Evolutionary conservation across 768 basidiomycete species (phyloP).

Genomic region (Termitomyces sp.): DNA sequence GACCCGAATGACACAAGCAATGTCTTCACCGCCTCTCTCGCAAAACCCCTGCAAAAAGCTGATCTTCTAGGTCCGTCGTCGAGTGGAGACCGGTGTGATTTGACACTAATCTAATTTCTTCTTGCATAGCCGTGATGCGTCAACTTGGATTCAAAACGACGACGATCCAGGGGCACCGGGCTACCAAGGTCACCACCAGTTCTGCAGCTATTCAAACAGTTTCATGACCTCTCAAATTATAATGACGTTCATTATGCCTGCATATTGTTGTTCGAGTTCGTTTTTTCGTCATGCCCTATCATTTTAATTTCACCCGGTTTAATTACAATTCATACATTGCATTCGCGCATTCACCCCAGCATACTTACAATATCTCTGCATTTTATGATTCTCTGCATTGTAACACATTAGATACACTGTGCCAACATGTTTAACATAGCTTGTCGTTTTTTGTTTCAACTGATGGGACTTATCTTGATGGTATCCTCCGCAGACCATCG

Average conservation of each 20-base stretch:
- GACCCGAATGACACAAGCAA: slow-evolving; percentile 62
- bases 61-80: slow-evolving; percentile 55
- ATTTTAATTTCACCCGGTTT: slow-evolving; percentile 25
- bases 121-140: slow-evolving; percentile 59
- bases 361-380: slow-evolving; percentile 27
- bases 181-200: slow-evolving; percentile 42
- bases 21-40: slow-evolving; percentile 74
- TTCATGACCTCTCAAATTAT: slow-evolving; percentile 27
- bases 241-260: slow-evolving; percentile 20
- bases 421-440: slow-evolving; percentile 17
- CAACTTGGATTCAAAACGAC: slow-evolving; percentile 90
- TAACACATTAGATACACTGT: slow-evolving; percentile 40
- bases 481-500: too few relatives aligned
- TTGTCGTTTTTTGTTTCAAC: not conserved
- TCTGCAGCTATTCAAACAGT: slow-evolving; percentile 24
- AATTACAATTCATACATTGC: slow-evolving; percentile 28
- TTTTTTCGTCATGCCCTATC: slow-evolving; percentile 23
- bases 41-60: slow-evolving; percentile 87
- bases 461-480: too few relatives aligned
- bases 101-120: slow-evolving; percentile 2
- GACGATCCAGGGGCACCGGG: slow-evolving; percentile 51
- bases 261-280: slow-evolving; percentile 18
- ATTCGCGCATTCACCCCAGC: slow-evolving; percentile 27
- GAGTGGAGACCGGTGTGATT: not conserved
- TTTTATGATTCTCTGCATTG: slow-evolving; percentile 33